Evolutionary conservation across 2,329 filamentous ascomycete genomes (phyloP).

Genomic region (Verticillium isaacii): DNA sequence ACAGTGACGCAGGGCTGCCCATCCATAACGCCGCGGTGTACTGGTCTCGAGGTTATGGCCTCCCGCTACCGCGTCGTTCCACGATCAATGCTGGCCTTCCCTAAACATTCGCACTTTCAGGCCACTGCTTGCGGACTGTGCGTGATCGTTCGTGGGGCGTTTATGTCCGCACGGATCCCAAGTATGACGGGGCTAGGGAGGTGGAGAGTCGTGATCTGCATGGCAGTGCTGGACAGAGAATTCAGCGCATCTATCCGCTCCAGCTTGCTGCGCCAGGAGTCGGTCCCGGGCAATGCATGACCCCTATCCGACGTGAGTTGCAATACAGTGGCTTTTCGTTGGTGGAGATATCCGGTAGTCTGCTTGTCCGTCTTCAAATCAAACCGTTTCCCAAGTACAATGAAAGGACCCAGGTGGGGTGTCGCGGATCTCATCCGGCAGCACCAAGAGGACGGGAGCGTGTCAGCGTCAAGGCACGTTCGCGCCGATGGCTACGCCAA

Average conservation of each 20-base stretch:
- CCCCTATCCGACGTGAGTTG: background rate
- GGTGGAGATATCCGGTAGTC: background rate
- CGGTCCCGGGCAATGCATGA: background rate
- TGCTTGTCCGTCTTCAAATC: background rate
- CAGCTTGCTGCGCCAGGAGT: background rate
- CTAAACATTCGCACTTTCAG: too few relatives aligned
- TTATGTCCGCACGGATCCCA: background rate
- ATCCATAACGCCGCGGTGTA: too few relatives aligned
- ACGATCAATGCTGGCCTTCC: too few relatives aligned
- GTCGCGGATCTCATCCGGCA: background rate
- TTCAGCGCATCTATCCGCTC: background rate
- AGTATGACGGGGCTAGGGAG: background rate
- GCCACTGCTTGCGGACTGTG: too few relatives aligned
- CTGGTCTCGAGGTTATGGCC: too few relatives aligned
- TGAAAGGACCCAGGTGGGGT: background rate
- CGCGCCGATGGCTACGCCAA: background rate
- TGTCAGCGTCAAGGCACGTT: background rate
- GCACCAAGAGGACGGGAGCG: background rate
- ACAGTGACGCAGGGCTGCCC: background rate
- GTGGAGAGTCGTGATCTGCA: background rate
- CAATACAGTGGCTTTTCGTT: background rate
- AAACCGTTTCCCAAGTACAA: background rate
- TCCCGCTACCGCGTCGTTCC: too few relatives aligned
- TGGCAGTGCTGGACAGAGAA: background rate
- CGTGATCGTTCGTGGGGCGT: too few relatives aligned